These are phyloP conservation scores for Jaapia argillacea DNA, from an alignment of 768 basidiomycete species.

Conservation along the genomic window DNA sequence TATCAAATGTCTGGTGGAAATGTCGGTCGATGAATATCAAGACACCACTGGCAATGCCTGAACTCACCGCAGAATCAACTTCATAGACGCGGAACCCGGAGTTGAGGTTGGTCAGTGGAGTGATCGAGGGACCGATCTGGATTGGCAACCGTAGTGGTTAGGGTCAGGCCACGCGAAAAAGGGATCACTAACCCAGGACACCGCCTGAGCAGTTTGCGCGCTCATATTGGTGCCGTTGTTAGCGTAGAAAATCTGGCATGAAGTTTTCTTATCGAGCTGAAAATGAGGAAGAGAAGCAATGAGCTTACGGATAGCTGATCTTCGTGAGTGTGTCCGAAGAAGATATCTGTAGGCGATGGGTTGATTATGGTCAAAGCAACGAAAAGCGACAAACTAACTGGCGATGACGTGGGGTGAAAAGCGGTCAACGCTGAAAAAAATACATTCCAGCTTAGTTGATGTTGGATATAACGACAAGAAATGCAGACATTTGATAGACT, in stretches of 20 bases:
- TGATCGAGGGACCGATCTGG: conserved; percentile 61
- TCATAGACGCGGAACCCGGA: conserved; percentile 69
- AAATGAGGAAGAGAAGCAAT: neutral
- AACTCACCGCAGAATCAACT: conserved; percentile 54
- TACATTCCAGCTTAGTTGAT: too few species aligned
- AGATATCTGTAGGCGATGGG: conserved; percentile 38
- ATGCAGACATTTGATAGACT: conserved; percentile 41
- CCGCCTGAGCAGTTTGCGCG: conserved; percentile 42
- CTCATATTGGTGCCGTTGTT: conserved; percentile 59
- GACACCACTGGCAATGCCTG: neutral
- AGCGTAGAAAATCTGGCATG: conserved; percentile 51
- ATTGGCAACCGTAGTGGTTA: neutral
- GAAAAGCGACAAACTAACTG: conserved; percentile 31
- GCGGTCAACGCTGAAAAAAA: conserved; percentile 56
- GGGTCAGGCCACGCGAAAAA: neutral
- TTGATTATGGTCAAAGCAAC: conserved; percentile 1
- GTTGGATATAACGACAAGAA: neutral
- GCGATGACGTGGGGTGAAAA: conserved; percentile 72
- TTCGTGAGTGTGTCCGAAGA: conserved; percentile 72
- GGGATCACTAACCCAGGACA: conserved; percentile 36
- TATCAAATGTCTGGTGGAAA: conserved; percentile 56
- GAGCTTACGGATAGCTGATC: conserved; percentile 51
- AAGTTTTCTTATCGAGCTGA: neutral
- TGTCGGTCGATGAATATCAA: conserved; percentile 1
- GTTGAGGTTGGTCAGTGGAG: conserved; percentile 62